phyloP scores from a whole-genome alignment of 2,329 filamentous ascomycete species.

The Ceratocystis huliohia region DNA sequence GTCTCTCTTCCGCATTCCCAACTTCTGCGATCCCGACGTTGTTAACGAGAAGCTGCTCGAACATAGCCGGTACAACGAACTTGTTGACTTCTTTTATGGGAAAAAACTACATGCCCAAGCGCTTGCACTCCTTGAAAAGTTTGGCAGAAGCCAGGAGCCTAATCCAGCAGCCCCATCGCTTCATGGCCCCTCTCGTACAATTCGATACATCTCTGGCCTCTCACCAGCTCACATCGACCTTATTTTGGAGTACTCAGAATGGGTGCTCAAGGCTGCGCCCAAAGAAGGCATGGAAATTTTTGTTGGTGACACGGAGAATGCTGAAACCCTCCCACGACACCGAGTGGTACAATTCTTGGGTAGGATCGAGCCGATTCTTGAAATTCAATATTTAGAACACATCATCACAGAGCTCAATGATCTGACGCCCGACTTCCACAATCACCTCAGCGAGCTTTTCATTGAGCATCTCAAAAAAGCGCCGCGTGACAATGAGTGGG shows the following conservation, averaged over 20 bases:
- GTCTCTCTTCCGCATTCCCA: slow-evolving; percentile 85
- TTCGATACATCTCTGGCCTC: slow-evolving; percentile 80
- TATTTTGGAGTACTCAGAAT: slow-evolving; percentile 80
- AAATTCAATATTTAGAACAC: slow-evolving; percentile 77
- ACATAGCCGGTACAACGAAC: slow-evolving; percentile 75
- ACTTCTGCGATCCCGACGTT: slow-evolving; percentile 92
- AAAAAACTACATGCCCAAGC: slow-evolving; percentile 87
- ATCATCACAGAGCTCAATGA: slow-evolving; percentile 81
- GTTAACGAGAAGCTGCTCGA: slow-evolving; percentile 88
- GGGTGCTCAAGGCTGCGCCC: slow-evolving; percentile 64
- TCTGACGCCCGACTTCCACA: slow-evolving; percentile 72
- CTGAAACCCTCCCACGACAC: slow-evolving; percentile 72
- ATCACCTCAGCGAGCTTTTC: slow-evolving; percentile 60
- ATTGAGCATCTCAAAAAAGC: slow-evolving; percentile 44
- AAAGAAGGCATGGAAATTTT: slow-evolving; percentile 84
- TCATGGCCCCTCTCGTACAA: slow-evolving; percentile 69
- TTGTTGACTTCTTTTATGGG: slow-evolving; percentile 95
- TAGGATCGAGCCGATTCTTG: slow-evolving; percentile 54
- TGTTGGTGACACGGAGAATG: slow-evolving; percentile 83
- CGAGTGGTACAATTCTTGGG: slow-evolving; percentile 63
- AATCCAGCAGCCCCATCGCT: slow-evolving; percentile 43
- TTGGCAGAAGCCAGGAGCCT: slow-evolving; percentile 50
- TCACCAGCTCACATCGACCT: slow-evolving; percentile 80
- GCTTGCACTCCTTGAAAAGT: slow-evolving; percentile 66
- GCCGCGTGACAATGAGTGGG: slow-evolving; percentile 38